phyloP scores from a whole-genome alignment of 1,284 basidiomycete species.

The Rhodotorula sp. region DNA sequence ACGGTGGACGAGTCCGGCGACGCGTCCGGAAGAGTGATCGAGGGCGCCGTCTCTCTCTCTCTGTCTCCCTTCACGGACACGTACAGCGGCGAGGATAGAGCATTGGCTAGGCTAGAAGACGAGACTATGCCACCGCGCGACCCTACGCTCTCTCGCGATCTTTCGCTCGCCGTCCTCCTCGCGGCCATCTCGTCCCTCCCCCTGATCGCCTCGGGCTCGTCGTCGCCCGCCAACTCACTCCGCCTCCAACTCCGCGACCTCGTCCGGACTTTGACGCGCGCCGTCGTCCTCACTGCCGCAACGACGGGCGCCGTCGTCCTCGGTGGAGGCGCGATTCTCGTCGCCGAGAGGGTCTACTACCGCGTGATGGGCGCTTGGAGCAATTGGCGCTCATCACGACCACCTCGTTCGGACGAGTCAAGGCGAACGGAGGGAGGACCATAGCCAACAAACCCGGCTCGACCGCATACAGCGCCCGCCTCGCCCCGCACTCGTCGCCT shows the following conservation, averaged over 20 bases:
- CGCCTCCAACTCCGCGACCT: slow-evolving; percentile 17
- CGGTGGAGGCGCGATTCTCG: slow-evolving; percentile 11
- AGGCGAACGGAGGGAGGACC: background rate
- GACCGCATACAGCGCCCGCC: background rate
- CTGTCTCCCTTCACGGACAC: background rate
- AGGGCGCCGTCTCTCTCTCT: background rate
- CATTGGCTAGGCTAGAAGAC: background rate
- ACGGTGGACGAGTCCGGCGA: background rate
- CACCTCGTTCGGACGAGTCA: background rate
- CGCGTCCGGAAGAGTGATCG: background rate
- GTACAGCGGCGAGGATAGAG: background rate
- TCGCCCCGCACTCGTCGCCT: too few relatives aligned
- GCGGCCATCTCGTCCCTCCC: slow-evolving; percentile 18
- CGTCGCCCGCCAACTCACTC: slow-evolving; percentile 6
- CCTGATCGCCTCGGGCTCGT: slow-evolving; percentile 8
- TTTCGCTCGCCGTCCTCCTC: slow-evolving; percentile 16
- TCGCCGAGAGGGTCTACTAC: slow-evolving; percentile 7
- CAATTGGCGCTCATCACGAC: too few relatives aligned
- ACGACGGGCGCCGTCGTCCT: slow-evolving; percentile 15
- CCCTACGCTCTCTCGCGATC: slow-evolving; percentile 18
- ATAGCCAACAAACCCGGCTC: background rate
- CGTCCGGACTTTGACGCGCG: background rate
- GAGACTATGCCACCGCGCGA: background rate
- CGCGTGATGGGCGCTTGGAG: background rate
- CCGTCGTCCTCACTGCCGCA: slow-evolving; percentile 7